Percentiles rank a stretch among this genome's conserved stretches.
Evolutionary conservation across 2,329 filamentous ascomycete genomes (phyloP).

Genomic region (Ophiocordyceps camponoti-floridani): DNA sequence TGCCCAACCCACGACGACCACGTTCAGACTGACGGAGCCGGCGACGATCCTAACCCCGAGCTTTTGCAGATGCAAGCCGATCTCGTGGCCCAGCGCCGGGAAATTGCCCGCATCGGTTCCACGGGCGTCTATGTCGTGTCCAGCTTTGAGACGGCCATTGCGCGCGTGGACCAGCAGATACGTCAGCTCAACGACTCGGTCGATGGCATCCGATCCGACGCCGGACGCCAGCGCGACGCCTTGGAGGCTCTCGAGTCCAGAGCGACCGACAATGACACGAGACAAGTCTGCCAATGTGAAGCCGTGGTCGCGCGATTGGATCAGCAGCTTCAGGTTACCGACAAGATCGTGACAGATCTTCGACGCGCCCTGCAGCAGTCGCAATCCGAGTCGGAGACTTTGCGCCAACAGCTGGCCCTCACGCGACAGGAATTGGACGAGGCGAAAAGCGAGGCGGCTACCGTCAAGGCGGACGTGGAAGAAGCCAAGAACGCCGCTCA

Average conservation of each 20-base stretch:
- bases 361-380: constrained; percentile 6
- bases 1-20: background rate
- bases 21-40: no score
- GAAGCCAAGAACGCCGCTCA: constrained; percentile 8
- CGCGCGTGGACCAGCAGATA: constrained; percentile 16
- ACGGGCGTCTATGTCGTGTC: constrained; percentile 18
- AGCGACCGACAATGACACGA: constrained; percentile 2
- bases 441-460: constrained; percentile 7
- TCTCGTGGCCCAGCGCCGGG: constrained; percentile 14
- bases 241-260: constrained; percentile 10
- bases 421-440: constrained; percentile 9
- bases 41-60: constrained; percentile 3
- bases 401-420: constrained; percentile 7
- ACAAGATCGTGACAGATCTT: constrained; percentile 6
- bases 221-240: constrained; percentile 7
- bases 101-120: constrained; percentile 18
- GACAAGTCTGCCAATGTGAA: constrained; percentile 1
- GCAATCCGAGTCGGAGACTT: constrained; percentile 3
- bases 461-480: constrained; percentile 7
- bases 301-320: constrained; percentile 6
- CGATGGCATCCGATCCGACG: constrained; percentile 8
- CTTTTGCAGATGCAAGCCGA: constrained; percentile 14
- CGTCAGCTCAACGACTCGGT: constrained; percentile 13
- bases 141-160: constrained; percentile 15
- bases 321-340: constrained; percentile 7